phyloP scores from a whole-genome alignment of 2,329 filamentous ascomycete genomes.

The Penicillium sp. region DNA sequence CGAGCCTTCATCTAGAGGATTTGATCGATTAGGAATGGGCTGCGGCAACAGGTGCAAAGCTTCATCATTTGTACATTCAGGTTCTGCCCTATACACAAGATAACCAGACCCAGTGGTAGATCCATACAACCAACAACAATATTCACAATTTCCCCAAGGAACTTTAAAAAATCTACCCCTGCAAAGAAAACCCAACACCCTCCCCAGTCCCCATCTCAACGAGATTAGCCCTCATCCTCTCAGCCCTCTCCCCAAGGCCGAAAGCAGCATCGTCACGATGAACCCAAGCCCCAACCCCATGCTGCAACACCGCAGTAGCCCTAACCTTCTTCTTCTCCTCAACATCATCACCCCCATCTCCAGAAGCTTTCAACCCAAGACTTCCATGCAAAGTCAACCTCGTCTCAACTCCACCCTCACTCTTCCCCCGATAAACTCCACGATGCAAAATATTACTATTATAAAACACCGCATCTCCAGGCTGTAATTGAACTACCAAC shows the following conservation, averaged over 20 bases:
- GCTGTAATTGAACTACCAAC: constrained; percentile 63
- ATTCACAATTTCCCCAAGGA: neutral
- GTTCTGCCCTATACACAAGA: neutral
- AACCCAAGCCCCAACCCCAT: constrained; percentile 49
- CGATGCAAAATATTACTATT: constrained; percentile 77
- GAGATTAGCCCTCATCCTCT: constrained; percentile 47
- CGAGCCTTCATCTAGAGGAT: neutral
- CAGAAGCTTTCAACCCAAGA: constrained; percentile 39
- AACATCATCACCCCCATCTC: constrained; percentile 15
- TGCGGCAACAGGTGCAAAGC: neutral
- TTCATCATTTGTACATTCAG: neutral
- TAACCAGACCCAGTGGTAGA: neutral
- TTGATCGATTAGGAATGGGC: neutral
- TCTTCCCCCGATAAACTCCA: constrained; percentile 44
- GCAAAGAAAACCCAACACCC: constrained; percentile 46
- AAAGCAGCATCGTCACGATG: constrained; percentile 44
- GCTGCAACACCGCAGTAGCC: constrained; percentile 47
- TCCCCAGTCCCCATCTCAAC: constrained; percentile 49
- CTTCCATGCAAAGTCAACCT: constrained; percentile 47
- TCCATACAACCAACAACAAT: neutral
- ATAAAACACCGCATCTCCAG: constrained; percentile 83
- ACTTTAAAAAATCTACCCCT: constrained; percentile 30
- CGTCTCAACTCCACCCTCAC: constrained; percentile 37
- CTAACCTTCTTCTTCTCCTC: constrained; percentile 39
- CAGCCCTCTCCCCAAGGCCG: constrained; percentile 39